Percentiles rank a stretch among this genome's conserved stretches.
These are phyloP conservation scores for Leccinum longicurvipes DNA, from an alignment of 768 basidiomycete species.

Conservation along the genomic window DNA sequence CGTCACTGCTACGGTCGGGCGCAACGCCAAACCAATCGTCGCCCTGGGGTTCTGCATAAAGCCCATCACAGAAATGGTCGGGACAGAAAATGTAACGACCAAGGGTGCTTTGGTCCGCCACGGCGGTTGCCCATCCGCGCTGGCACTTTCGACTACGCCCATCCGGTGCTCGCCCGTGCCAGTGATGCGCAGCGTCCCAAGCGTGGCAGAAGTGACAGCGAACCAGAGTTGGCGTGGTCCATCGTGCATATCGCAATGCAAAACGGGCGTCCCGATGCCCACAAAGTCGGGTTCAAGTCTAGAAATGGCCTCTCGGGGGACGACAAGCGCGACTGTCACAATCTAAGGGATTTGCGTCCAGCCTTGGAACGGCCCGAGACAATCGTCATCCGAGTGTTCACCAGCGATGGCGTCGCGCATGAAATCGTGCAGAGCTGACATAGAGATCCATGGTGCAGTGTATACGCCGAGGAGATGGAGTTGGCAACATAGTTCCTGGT, in stretches of 20 bases:
- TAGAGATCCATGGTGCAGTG: constrained; percentile 15
- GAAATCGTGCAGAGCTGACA: background rate
- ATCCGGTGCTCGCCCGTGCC: constrained; percentile 19
- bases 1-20: constrained; percentile 7
- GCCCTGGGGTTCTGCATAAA: constrained; percentile 3
- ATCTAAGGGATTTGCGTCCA: constrained; percentile 29
- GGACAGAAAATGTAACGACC: constrained; percentile 20
- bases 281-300: constrained; percentile 4
- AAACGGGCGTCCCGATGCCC: constrained; percentile 5
- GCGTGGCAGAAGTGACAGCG: constrained; percentile 17
- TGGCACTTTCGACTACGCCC: constrained; percentile 8
- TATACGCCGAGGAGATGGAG: constrained; percentile 41
- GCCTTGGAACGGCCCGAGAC: constrained; percentile 23
- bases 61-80: constrained; percentile 9
- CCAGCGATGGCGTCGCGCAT: background rate
- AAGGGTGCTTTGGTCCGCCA: constrained; percentile 18
- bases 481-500: constrained; percentile 45
- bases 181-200: constrained; percentile 18
- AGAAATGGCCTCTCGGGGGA: constrained; percentile 28
- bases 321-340: constrained; percentile 31
- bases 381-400: background rate
- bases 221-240: constrained; percentile 11
- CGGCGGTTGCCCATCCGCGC: background rate
- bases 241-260: constrained; percentile 22
- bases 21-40: constrained; percentile 17